phyloP scores from a whole-genome alignment of 192 early-diverging fungal genomes.

The Coemansia aciculifera region DNA sequence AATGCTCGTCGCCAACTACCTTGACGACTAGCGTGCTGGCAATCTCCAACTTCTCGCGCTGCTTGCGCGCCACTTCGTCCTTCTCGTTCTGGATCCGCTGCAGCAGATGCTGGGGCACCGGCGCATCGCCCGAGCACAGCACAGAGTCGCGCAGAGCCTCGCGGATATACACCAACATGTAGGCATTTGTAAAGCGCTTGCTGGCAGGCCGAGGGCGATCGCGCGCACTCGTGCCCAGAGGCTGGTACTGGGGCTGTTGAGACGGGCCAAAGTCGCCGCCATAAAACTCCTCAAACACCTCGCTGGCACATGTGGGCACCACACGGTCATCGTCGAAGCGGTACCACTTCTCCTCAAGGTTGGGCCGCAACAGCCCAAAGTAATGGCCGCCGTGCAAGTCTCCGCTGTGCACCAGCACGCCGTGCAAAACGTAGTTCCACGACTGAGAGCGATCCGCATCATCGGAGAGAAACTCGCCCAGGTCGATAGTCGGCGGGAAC shows the following conservation, averaged over 20 bases:
- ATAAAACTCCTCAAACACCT: slow-evolving; percentile 93
- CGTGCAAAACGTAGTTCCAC: slow-evolving; percentile 85
- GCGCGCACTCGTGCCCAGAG: slow-evolving; percentile 45
- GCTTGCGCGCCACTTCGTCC: slow-evolving; percentile 57
- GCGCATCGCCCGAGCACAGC: slow-evolving; percentile 64
- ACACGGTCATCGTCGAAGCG: slow-evolving; percentile 97
- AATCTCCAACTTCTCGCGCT: slow-evolving; percentile 70
- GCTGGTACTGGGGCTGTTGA: slow-evolving; percentile 13
- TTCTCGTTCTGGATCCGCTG: slow-evolving; percentile 68
- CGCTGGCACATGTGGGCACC: slow-evolving; percentile 70
- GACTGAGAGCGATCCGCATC: slow-evolving; percentile 63
- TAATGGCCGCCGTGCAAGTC: slow-evolving; percentile 94
- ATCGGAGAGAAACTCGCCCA: slow-evolving; percentile 76
- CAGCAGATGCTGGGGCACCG: slow-evolving; percentile 82
- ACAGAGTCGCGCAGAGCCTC: slow-evolving; percentile 71
- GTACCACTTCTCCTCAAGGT: slow-evolving; percentile 78
- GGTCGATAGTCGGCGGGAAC: slow-evolving; percentile 84
- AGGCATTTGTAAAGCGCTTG: slow-evolving; percentile 94
- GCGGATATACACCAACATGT: slow-evolving; percentile 98
- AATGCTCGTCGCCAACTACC: slow-evolving; percentile 68
- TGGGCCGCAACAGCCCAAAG: slow-evolving; percentile 84
- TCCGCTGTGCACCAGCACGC: slow-evolving; percentile 96
- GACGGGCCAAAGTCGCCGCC: slow-evolving; percentile 70
- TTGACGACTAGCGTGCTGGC: slow-evolving; percentile 52
- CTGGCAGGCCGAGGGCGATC: slow-evolving; percentile 20